These are phyloP conservation scores for Suillus subalutaceus DNA, from an alignment of 768 basidiomycete genomes.

Conservation along the genomic window DNA sequence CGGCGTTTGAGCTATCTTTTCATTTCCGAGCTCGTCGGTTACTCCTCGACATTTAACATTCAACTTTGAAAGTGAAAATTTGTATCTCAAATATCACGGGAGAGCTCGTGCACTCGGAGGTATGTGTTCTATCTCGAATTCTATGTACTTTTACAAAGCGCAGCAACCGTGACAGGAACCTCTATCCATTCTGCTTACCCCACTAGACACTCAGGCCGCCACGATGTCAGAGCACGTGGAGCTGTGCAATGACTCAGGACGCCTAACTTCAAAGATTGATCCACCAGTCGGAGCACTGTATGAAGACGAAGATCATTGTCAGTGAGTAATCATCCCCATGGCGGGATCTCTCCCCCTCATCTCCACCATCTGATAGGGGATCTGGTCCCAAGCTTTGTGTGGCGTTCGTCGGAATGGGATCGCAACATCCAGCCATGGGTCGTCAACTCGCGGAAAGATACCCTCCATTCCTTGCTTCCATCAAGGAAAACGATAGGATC, in stretches of 20 bases:
- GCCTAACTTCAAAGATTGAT: background rate
- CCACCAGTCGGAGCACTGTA: background rate
- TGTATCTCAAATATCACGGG: background rate
- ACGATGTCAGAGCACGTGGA: background rate
- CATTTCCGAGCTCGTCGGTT: conserved; percentile 9
- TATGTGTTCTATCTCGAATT: background rate
- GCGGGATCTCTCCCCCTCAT: conserved; percentile 1
- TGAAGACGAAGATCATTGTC: background rate
- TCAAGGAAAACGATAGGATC: conserved; percentile 37
- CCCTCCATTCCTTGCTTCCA: conserved; percentile 33
- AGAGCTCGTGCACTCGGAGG: background rate
- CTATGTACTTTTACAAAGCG: background rate
- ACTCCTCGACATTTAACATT: conserved; percentile 5
- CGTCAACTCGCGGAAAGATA: conserved; percentile 37
- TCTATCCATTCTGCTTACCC: background rate
- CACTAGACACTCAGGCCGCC: background rate
- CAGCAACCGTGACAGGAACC: background rate
- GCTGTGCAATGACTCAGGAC: background rate
- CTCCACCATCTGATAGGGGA: background rate
- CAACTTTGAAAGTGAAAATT: background rate
- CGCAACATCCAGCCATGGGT: conserved; percentile 40
- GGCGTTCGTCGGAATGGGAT: conserved; percentile 40
- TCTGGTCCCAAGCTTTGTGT: conserved; percentile 34
- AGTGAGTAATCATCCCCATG: conserved; percentile 1
- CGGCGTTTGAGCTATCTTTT: conserved; percentile 1